These are phyloP conservation scores for Stephania cephalantha DNA, from an alignment of 164 flowering plant species.

Conservation along the genomic window DNA sequence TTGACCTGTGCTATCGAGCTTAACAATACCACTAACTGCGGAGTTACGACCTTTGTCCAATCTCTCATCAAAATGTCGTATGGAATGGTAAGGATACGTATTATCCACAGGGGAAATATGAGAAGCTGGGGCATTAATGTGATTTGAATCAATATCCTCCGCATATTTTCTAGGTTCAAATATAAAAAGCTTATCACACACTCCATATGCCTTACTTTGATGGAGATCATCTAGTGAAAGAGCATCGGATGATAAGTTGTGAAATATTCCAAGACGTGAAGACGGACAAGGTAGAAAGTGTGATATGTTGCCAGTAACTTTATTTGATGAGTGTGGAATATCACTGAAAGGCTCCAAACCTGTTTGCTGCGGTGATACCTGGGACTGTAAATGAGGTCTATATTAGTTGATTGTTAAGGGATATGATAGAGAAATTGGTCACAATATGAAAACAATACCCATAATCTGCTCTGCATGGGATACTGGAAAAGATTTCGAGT, in stretches of 20 bases:
- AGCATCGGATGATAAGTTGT: conserved; percentile 8
- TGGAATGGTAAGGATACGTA: conserved; percentile 7
- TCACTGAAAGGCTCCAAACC: conserved; percentile 25
- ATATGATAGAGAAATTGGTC: background rate
- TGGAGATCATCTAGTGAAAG: conserved; percentile 17
- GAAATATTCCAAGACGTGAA: conserved; percentile 14
- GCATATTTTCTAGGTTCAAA: conserved; percentile 10
- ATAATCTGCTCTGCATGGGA: conserved; percentile 18
- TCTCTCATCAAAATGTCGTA: conserved; percentile 17
- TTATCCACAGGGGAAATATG: conserved; percentile 10
- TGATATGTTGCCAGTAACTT: conserved; percentile 18
- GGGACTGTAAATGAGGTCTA: conserved; percentile 29
- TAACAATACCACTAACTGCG: conserved; percentile 12
- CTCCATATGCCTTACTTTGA: conserved; percentile 21
- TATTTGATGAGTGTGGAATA: conserved; percentile 15
- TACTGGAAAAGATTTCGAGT: conserved; percentile 20
- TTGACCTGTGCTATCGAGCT: conserved; percentile 12
- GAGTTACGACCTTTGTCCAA: conserved; percentile 19
- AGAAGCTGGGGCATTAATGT: conserved; percentile 8
- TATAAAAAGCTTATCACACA: conserved; percentile 20
- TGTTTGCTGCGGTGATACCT: conserved; percentile 22
- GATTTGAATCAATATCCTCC: conserved; percentile 19
- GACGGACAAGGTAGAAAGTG: conserved; percentile 17
- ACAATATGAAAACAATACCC: conserved; percentile 28
- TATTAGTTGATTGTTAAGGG: conserved; percentile 1